These are phyloP conservation scores for Pseudogymnoascus sp. DNA, from an alignment of 2,329 filamentous ascomycete genomes.

Conservation along the genomic window DNA sequence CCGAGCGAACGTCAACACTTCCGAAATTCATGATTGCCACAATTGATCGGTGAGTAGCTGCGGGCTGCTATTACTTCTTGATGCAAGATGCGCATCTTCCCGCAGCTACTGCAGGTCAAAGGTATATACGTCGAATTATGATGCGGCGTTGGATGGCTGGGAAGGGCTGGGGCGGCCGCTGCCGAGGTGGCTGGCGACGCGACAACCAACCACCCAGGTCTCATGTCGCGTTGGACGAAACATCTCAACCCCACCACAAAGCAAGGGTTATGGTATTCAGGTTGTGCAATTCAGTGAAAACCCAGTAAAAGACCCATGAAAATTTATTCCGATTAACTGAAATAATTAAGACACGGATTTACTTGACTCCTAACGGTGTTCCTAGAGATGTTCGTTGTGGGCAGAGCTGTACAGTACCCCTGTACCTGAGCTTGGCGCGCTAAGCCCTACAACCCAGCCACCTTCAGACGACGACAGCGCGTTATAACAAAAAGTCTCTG, in stretches of 20 bases:
- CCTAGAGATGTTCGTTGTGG: neutral
- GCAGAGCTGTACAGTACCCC: no score
- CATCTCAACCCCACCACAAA: constrained; percentile 3
- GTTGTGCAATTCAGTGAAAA: neutral
- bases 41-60: constrained; percentile 3
- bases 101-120: constrained; percentile 5
- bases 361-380: neutral
- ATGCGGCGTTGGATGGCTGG: neutral
- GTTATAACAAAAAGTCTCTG: neutral
- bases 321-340: neutral
- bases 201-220: neutral
- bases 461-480: neutral
- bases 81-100: constrained; percentile 9
- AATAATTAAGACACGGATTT: neutral
- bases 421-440: neutral
- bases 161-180: constrained; percentile 6
- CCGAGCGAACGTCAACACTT: neutral
- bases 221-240: constrained; percentile 4
- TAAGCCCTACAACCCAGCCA: constrained; percentile 3
- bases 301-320: neutral
- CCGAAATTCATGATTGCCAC: constrained; percentile 6
- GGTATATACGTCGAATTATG: constrained; percentile 9
- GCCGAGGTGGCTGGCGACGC: constrained; percentile 6
- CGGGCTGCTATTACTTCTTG: neutral
- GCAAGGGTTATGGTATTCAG: neutral